These are phyloP conservation scores for Cynanchum wilfordii DNA, from an alignment of 257 asterid genomes.

Conservation along the genomic window DNA sequence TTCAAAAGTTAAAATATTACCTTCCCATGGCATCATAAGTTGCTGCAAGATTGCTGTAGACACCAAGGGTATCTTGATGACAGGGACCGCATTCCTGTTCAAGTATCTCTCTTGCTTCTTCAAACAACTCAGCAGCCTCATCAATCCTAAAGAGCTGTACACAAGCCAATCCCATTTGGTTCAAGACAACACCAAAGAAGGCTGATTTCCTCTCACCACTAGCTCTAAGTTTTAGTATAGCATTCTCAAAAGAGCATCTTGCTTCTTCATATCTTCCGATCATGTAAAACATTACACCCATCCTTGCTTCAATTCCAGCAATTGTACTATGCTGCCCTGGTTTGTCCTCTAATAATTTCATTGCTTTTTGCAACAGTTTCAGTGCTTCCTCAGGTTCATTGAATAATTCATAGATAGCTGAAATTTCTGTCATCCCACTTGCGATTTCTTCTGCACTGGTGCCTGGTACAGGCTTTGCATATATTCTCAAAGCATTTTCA, in stretches of 20 bases:
- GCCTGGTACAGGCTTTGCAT: slow-evolving; percentile 84
- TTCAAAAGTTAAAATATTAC: slow-evolving; percentile 41
- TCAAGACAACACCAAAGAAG: slow-evolving; percentile 89
- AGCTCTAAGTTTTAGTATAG: slow-evolving; percentile 72
- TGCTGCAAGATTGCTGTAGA: slow-evolving; percentile 96
- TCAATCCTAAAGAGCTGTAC: slow-evolving; percentile 92
- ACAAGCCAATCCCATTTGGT: slow-evolving; percentile 97
- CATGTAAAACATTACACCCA: slow-evolving; percentile 94
- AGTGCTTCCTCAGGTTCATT: slow-evolving; percentile 95
- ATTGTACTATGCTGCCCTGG: slow-evolving; percentile 96
- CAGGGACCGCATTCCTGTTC: slow-evolving; percentile 90
- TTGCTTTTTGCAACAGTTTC: slow-evolving; percentile 77
- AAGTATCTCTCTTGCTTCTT: slow-evolving; percentile 89
- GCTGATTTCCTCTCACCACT: slow-evolving; percentile 94
- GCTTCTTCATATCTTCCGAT: slow-evolving; percentile 87
- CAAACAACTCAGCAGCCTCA: slow-evolving; percentile 96
- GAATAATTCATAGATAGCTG: slow-evolving; percentile 85
- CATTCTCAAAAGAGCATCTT: slow-evolving; percentile 67
- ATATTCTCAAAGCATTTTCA: slow-evolving; percentile 87
- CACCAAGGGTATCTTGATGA: slow-evolving; percentile 97
- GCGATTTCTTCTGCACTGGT: slow-evolving; percentile 88
- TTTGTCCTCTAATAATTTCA: slow-evolving; percentile 85
- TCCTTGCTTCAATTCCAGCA: slow-evolving; percentile 94
- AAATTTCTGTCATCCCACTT: slow-evolving; percentile 83
- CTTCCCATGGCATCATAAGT: slow-evolving; percentile 99